phyloP scores from a whole-genome alignment of 768 basidiomycete species.

The Pulveroboletus sp. region DNA sequence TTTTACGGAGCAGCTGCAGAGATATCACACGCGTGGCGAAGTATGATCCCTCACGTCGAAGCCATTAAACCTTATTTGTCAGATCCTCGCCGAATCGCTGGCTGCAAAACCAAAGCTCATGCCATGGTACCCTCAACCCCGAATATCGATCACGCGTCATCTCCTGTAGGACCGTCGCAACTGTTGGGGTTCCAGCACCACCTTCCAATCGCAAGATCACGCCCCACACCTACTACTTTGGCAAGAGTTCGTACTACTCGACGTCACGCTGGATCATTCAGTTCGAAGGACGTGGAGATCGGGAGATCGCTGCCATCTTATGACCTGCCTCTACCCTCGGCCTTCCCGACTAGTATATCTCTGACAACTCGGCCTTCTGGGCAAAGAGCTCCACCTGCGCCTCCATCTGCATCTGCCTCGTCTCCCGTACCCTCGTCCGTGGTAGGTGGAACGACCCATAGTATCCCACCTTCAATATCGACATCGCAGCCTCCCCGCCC shows the following conservation, averaged over 20 bases:
- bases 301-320: constrained; percentile 78
- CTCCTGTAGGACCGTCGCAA: constrained; percentile 26
- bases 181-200: constrained; percentile 20
- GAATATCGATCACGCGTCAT: constrained; percentile 24
- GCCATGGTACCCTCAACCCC: constrained; percentile 24
- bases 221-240: constrained; percentile 24
- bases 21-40: constrained; percentile 81
- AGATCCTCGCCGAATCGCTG: constrained; percentile 38
- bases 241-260: constrained; percentile 58
- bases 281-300: constrained; percentile 86
- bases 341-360: constrained; percentile 24
- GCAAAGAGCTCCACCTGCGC: constrained; percentile 44
- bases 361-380: constrained; percentile 45
- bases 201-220: constrained; percentile 29
- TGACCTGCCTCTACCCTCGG: constrained; percentile 33
- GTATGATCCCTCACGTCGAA: constrained; percentile 68
- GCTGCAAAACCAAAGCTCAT: constrained; percentile 28
- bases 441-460: constrained; percentile 4
- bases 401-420: constrained; percentile 30
- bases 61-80: constrained; percentile 63
- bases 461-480: constrained; percentile 6
- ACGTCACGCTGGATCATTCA: constrained; percentile 94
- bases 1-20: constrained; percentile 90
- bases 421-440: constrained; percentile 11
- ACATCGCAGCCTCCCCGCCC: constrained; percentile 14